Evolutionary conservation across 129 eudicot genomes (phyloP).

Genomic region (Flaveria linearis): DNA sequence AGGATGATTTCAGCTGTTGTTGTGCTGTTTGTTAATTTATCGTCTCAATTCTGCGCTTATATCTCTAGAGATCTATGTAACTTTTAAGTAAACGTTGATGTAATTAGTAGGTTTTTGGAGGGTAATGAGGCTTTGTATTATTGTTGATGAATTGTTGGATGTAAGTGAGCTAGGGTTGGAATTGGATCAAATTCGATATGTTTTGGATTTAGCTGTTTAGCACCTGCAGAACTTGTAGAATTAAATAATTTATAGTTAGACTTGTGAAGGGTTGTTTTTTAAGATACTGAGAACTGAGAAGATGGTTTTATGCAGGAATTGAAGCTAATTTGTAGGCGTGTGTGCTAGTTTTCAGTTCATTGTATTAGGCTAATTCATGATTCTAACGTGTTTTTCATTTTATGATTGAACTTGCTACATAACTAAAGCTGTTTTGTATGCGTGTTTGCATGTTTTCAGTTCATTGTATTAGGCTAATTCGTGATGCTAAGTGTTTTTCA

Average conservation of each 20-base stretch:
- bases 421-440: too few relatives aligned
- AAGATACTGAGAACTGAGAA: not conserved
- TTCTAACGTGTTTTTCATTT: constrained; percentile 7
- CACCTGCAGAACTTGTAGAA: too few relatives aligned
- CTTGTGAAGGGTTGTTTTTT: not conserved
- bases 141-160: not conserved
- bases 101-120: not conserved
- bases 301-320: not conserved
- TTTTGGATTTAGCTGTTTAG: not conserved
- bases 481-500: constrained; percentile 15
- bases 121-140: not conserved
- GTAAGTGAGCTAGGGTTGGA: constrained; percentile 13
- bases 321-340: not conserved
- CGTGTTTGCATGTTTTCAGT: too few relatives aligned
- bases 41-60: constrained; percentile 1
- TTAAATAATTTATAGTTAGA: not conserved
- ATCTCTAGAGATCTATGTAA: not conserved
- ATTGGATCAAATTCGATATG: not conserved
- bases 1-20: not conserved
- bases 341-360: constrained; percentile 1
- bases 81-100: not conserved
- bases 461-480: not conserved
- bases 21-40: not conserved
- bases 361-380: not conserved
- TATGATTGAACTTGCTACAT: too few relatives aligned